Base-by-base conservation (phyloP, 768 basidiomycete species). In the Leccinum subgranulosum region DNA sequence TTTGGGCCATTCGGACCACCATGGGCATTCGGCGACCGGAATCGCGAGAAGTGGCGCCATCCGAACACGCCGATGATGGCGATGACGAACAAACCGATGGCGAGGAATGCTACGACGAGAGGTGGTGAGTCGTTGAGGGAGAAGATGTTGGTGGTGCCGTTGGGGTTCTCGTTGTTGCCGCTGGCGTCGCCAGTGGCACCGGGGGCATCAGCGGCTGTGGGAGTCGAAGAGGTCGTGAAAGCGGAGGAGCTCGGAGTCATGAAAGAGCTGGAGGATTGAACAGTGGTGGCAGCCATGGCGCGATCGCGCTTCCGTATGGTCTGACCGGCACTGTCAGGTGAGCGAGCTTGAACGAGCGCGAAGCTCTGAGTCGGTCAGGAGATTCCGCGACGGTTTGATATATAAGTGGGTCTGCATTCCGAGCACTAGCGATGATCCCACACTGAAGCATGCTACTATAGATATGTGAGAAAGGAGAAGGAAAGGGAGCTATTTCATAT, bases 21-120 rank as follows among this genome's bases (percentile, higher is more conserved):
- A 28, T 49, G 4, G 45, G 0, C 8, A 3, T 2, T 59, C 14
- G 33, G 4, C 25, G 23, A 31, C 54, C 53, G 74, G 67, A 52
- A 47, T 5, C n/a, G 59, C n/a, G 47, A 4, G 10, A 77, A 50
- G 50, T 76, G 71, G 58, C 76, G 69, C 77, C 80, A 81, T 12
- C 76, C 78, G 48, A 84, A 79, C 33, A 82, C 74, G 9, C 75
- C 69, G 11, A 81, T 57, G 74, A 85, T 79, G 0, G 75, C 75
- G n/a, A 76, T 68, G 19, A 73, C 68, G 60, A 86, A 83, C 17
- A 87, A 63, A 4, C 81, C 83, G 28, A 84, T 77, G n/a, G 81
- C 80, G 25, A 87, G 70, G 64, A 85, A 83, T 2, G 80, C 83
- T 36, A 86, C 75, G 48, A 87, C 80, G 60, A 86, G 74, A 6